Conservation (phyloP, 768 basidiomycete species). For the Lyophyllum shimeji region DNA sequence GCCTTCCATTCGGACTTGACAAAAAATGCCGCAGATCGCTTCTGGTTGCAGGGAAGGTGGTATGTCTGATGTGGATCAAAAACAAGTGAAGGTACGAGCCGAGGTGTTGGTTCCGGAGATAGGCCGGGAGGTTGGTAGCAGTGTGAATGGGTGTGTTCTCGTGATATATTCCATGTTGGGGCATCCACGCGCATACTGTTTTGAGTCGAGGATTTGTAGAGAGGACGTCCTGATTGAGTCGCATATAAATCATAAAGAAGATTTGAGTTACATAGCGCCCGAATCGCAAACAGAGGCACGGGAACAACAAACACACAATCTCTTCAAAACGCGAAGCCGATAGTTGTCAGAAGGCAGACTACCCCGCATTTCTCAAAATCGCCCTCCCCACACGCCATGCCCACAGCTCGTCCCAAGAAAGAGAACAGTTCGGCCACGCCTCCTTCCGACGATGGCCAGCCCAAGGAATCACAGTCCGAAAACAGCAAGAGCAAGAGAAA, state of each 20-base stretch:
- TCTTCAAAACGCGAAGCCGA: slow-evolving; percentile 33
- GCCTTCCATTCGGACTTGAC: slow-evolving; percentile 27
- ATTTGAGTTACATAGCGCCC: slow-evolving; percentile 37
- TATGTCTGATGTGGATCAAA: slow-evolving; percentile 36
- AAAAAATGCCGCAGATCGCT: slow-evolving; percentile 32
- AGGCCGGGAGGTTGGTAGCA: slow-evolving; percentile 35
- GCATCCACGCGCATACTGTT: slow-evolving; percentile 21
- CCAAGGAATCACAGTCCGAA: slow-evolving; percentile 59
- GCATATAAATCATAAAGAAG: slow-evolving; percentile 40
- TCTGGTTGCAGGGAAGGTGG: slow-evolving; percentile 17
- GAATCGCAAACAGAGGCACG: slow-evolving; percentile 39
- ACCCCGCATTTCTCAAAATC: slow-evolving; percentile 30
- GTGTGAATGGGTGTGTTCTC: slow-evolving; percentile 35
- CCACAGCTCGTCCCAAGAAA: slow-evolving; percentile 67
- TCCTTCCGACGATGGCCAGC: slow-evolving; percentile 61
- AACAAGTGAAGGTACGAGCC: slow-evolving; percentile 29
- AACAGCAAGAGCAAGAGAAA: slow-evolving; percentile 79
- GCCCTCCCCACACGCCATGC: slow-evolving; percentile 48
- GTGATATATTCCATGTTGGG: slow-evolving; percentile 38
- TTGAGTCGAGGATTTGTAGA: slow-evolving; percentile 27
- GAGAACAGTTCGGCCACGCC: slow-evolving; percentile 59
- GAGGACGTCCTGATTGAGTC: slow-evolving; percentile 32
- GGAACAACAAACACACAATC: slow-evolving; percentile 40
- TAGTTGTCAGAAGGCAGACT: slow-evolving; percentile 21
- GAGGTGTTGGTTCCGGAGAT: slow-evolving; percentile 42